Conservation (phyloP, 2,329 filamentous ascomycete species). For the Cytospora piceae region DNA sequence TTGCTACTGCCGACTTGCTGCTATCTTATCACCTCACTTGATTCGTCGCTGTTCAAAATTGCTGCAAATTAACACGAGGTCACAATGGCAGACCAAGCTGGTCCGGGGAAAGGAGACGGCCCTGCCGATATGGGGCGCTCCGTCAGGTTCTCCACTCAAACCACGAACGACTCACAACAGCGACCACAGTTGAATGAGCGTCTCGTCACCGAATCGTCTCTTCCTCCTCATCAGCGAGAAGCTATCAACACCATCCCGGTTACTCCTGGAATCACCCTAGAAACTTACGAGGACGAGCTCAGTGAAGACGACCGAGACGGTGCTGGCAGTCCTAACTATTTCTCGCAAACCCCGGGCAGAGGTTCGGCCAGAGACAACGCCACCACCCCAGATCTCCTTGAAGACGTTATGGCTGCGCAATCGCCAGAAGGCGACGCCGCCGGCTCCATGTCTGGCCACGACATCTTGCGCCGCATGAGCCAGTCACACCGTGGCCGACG, state of each 20-base stretch:
- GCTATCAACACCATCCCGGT: slow-evolving; percentile 45
- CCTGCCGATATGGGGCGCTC: slow-evolving; percentile 26
- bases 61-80: slow-evolving; percentile 20
- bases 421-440: slow-evolving; percentile 34
- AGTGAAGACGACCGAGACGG: slow-evolving; percentile 29
- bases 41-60: slow-evolving; percentile 13
- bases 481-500: slow-evolving; percentile 46
- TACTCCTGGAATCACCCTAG: slow-evolving; percentile 43
- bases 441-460: slow-evolving; percentile 40
- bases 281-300: slow-evolving; percentile 38
- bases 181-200: slow-evolving; percentile 24
- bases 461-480: slow-evolving; percentile 50
- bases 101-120: slow-evolving; percentile 27
- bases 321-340: slow-evolving; percentile 38
- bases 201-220: slow-evolving; percentile 31
- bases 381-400: slow-evolving; percentile 34
- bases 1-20: background rate
- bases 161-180: slow-evolving; percentile 21
- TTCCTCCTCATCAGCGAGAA: slow-evolving; percentile 42
- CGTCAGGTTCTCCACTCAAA: slow-evolving; percentile 30
- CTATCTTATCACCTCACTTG: background rate
- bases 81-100: slow-evolving; percentile 29
- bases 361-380: slow-evolving; percentile 34
- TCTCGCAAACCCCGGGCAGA: slow-evolving; percentile 33
- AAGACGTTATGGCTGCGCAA: slow-evolving; percentile 29